Evolutionary conservation across 768 basidiomycete species (phyloP), one percentile per base, ranked within the genome.

Genomic region (Phanerochaete carnosa): DNA sequence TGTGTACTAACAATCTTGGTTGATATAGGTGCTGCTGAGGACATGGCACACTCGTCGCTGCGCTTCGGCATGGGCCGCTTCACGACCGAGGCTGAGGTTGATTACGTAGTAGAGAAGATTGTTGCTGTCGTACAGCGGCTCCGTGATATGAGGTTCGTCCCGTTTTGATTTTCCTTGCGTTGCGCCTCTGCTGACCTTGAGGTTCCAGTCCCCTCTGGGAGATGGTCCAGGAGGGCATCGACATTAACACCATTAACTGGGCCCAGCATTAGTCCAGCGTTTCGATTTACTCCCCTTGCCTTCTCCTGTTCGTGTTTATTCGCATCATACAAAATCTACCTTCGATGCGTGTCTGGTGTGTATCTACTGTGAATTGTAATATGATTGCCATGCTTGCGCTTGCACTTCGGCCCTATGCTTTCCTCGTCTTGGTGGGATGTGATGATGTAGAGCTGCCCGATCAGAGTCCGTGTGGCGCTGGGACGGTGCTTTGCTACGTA

Each of bases 211-310:
- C 97, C 33, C 76, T 99, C 57, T 99, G 96, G 96, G 97, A 99
- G 77, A 98, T 99, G 95, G 95, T 98, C 16, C 94, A 97, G 76
- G 97, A 98, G 72, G 96, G 96, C 45, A 95, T 98, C 61, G 97
- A 99, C 73, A 84, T 98, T 66, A 94, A 87, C 70, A 82, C 90
- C 19, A 99, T 98, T 72, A 84, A 98, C 75, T 98, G 95, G 95
- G 90, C 92, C 49, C 92, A 84, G 71, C 80, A 82, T 65, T 55
- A 12, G 15, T 22, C 25, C 39, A 30, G 46, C 49, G 30, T 51
- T 51, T 23, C 26, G 32, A 35, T 60, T 23, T 58, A 22, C 22
- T 23, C 7, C 45, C 30, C 49, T 53, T 25, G 22, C 45, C 8
- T 13, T 45, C 25, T n/a, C n/a, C n/a, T n/a, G n/a, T 2, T 22